Conservation (phyloP, 2,329 filamentous ascomycete genomes). For the Zymoseptoria passerinii region DNA sequence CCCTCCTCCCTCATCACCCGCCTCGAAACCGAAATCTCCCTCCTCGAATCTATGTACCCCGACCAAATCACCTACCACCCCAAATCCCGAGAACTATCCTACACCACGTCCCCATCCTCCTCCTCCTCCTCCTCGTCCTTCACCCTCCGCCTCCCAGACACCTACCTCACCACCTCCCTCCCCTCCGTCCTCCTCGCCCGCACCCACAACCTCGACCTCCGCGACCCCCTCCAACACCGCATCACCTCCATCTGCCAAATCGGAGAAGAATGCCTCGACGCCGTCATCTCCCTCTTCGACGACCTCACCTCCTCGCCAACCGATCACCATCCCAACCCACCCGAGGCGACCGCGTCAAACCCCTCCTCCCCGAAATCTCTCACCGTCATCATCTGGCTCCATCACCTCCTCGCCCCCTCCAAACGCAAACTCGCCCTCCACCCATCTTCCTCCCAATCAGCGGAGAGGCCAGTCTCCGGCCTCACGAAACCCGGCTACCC, state of each 20-base stretch:
- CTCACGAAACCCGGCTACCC: conserved; percentile 42
- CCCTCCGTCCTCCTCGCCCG: conserved; percentile 35
- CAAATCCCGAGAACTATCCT: conserved; percentile 33
- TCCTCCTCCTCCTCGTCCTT: conserved; percentile 19
- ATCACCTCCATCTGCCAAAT: conserved; percentile 20
- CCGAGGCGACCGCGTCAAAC: too few species aligned
- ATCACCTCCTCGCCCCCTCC: conserved; percentile 39
- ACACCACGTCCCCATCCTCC: conserved; percentile 14
- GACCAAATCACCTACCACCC: conserved; percentile 30
- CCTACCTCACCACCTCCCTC: conserved; percentile 30
- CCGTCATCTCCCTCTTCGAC: conserved; percentile 34
- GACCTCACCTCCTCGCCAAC: conserved; percentile 16
- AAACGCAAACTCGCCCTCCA: conserved; percentile 39
- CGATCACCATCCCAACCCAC: neutral
- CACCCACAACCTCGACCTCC: conserved; percentile 30
- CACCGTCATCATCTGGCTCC: conserved; percentile 40
- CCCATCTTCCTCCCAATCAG: conserved; percentile 20
- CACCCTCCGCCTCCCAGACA: conserved; percentile 33
- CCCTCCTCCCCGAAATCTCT: too few species aligned
- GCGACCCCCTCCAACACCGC: conserved; percentile 26
- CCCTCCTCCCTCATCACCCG: conserved; percentile 1
- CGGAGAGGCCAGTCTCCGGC: too few species aligned
- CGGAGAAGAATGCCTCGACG: conserved; percentile 38
- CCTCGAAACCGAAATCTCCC: conserved; percentile 32
- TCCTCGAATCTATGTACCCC: conserved; percentile 40